Conservation (phyloP, 306 rosid genomes). For the Lablab purpureus region DNA sequence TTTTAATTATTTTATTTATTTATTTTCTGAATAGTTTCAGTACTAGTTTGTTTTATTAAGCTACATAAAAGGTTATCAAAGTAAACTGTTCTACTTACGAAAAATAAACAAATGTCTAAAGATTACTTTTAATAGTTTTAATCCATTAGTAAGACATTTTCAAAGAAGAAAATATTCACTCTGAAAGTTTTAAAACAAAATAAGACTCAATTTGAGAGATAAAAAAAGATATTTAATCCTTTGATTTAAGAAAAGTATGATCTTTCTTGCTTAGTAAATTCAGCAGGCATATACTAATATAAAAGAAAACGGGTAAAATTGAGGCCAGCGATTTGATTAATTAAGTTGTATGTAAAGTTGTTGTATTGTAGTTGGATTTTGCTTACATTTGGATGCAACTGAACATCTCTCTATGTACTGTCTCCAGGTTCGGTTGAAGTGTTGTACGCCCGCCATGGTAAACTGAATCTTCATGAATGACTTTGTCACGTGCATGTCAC, state of each 20-base stretch:
- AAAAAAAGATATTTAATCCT: too few relatives aligned
- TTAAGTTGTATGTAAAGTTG: background rate
- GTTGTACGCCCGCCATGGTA: background rate
- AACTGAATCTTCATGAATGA: background rate
- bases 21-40: too few relatives aligned
- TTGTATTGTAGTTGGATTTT: background rate
- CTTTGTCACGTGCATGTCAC: constrained; percentile 38
- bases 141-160: too few relatives aligned
- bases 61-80: too few relatives aligned
- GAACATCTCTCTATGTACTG: background rate
- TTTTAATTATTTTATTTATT: too few relatives aligned
- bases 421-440: background rate
- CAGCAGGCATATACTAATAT: background rate
- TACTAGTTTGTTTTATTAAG: too few relatives aligned
- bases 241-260: background rate
- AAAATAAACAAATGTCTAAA: too few relatives aligned
- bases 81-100: too few relatives aligned
- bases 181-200: too few relatives aligned
- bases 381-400: background rate
- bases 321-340: background rate
- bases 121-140: too few relatives aligned
- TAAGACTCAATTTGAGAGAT: too few relatives aligned
- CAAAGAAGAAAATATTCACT: too few relatives aligned
- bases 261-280: background rate
- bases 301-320: background rate